Conservation (phyloP, 208 protist genomes). For the Trypanosoma cruzi region DNA sequence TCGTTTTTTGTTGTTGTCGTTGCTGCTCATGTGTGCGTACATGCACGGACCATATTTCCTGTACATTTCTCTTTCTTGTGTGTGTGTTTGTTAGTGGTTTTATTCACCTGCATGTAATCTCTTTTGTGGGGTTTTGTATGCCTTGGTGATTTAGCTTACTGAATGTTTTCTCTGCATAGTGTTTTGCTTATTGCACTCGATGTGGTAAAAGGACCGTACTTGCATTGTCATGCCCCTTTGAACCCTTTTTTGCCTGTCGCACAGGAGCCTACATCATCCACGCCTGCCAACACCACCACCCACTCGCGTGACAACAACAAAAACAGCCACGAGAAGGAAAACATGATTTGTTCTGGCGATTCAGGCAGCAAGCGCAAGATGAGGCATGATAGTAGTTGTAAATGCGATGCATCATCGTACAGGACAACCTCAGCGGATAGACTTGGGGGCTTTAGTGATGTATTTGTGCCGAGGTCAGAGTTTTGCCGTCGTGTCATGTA, state of each 20-base stretch:
- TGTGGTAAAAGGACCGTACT: conserved; percentile 81
- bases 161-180: conserved; percentile 48
- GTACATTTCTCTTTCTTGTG: conserved; percentile 4
- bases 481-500: conserved; percentile 77
- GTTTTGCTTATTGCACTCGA: conserved; percentile 82
- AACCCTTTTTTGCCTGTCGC: conserved; percentile 26
- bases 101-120: background rate
- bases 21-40: background rate
- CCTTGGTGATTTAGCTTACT: background rate
- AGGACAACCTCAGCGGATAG: background rate
- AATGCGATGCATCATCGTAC: background rate
- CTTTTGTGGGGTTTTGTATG: too few relatives aligned
- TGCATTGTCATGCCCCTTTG: conserved; percentile 71
- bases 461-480: conserved; percentile 83
- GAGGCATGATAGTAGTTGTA: background rate
- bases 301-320: background rate
- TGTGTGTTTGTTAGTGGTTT: background rate
- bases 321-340: background rate
- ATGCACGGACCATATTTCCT: too few relatives aligned
- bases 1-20: conserved; percentile 2
- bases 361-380: background rate
- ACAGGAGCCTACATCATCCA: background rate
- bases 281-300: background rate
- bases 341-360: background rate
- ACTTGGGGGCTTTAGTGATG: conserved; percentile 52